Conservation (phyloP, 1,139 yeast genomes). For the Sugiyamaella grinbergsii region DNA sequence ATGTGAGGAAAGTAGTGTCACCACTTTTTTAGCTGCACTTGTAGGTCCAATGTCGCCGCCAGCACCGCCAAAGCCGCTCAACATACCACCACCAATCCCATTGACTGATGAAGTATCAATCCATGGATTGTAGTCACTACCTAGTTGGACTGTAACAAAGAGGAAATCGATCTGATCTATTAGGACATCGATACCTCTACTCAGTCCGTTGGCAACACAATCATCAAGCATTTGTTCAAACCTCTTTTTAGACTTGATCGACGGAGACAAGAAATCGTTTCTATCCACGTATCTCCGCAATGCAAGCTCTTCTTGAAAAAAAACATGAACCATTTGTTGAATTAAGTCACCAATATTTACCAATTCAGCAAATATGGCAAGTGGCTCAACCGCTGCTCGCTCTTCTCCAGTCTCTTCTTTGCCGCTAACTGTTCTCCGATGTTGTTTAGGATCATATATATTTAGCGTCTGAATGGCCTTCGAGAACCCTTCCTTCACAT, state of each 20-base stretch:
- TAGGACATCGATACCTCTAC: conserved; percentile 84
- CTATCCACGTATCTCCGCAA: conserved; percentile 61
- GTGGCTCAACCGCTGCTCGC: conserved; percentile 62
- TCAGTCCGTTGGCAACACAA: conserved; percentile 89
- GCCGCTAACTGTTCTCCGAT: conserved; percentile 39
- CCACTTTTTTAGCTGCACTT: conserved; percentile 63
- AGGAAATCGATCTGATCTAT: conserved; percentile 71
- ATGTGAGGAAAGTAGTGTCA: conserved; percentile 68
- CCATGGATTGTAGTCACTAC: conserved; percentile 55
- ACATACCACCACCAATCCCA: conserved; percentile 18
- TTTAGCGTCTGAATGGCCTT: conserved; percentile 72
- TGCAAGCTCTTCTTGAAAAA: conserved; percentile 83
- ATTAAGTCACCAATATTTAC: conserved; percentile 92
- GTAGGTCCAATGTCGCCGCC: conserved; percentile 60
- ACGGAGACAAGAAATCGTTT: conserved; percentile 77
- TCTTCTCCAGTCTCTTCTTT: conserved; percentile 29
- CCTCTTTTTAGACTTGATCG: conserved; percentile 75
- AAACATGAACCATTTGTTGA: conserved; percentile 88
- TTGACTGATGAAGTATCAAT: conserved; percentile 26
- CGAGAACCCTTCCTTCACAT: conserved; percentile 78
- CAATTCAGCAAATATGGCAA: conserved; percentile 82
- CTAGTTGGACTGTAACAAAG: conserved; percentile 53
- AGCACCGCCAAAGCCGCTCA: conserved; percentile 31
- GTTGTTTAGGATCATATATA: conserved; percentile 66
- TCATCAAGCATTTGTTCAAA: conserved; percentile 82